A percentile compares a stretch with the other conserved stretches of the same genome.
Conservation (phyloP, 225 moss, liverwort and hornwort species). For the Pseudoscleropodium purum region DNA sequence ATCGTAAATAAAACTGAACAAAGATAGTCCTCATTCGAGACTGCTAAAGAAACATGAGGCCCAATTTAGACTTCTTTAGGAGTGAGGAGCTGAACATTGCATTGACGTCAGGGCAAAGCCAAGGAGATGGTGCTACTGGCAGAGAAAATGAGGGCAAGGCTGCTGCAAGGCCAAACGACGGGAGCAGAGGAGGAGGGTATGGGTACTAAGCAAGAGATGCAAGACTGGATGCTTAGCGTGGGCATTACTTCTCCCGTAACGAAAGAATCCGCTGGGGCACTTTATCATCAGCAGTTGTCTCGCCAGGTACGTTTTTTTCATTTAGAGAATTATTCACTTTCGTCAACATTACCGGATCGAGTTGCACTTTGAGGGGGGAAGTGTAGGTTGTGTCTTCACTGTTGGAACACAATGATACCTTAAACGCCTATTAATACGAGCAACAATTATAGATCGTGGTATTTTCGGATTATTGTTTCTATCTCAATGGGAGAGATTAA, state of each 20-base stretch:
- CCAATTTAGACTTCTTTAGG: background rate
- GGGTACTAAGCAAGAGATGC: constrained; percentile 93
- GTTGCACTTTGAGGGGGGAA: background rate
- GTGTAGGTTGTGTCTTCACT: background rate
- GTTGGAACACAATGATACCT: background rate
- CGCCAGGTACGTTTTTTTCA: constrained; percentile 70
- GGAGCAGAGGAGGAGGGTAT: constrained; percentile 74
- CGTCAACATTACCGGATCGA: background rate
- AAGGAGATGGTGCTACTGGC: constrained; percentile 96
- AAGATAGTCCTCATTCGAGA: background rate
- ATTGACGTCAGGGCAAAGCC: constrained; percentile 59
- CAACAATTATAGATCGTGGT: background rate
- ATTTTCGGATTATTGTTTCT: background rate
- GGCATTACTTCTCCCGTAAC: constrained; percentile 95
- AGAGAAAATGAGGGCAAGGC: constrained; percentile 83
- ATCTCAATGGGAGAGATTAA: background rate
- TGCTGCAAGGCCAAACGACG: constrained; percentile 55
- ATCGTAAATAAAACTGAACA: background rate
- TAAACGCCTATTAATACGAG: background rate
- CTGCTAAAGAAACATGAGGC: background rate
- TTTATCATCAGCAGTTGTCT: constrained; percentile 95
- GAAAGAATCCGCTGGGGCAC: constrained; percentile 97
- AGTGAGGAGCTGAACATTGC: background rate
- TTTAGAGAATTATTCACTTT: background rate
- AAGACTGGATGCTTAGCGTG: constrained; percentile 99